Evolutionary conservation across 306 rosid species (phyloP).

Genomic region (Medicago lupulina): DNA sequence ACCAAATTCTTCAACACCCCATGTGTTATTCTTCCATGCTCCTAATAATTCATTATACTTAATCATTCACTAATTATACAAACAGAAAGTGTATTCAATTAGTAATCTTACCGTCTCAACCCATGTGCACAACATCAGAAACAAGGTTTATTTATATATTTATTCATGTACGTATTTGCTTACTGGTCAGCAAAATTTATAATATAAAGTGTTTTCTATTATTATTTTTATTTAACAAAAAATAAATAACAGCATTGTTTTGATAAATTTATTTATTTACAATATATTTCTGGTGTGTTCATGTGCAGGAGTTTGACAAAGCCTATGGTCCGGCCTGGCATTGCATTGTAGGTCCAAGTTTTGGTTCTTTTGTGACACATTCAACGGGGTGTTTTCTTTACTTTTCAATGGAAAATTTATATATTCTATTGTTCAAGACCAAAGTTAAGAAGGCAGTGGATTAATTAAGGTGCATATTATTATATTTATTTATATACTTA

Average conservation of each 20-base stretch:
- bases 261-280: conserved; percentile 14
- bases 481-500: not conserved
- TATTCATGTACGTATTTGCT: not conserved
- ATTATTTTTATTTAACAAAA: too few species aligned
- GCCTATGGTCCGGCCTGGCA: conserved; percentile 98
- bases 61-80: conserved; percentile 36
- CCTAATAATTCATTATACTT: conserved; percentile 30
- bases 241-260: not conserved
- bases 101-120: conserved; percentile 32
- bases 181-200: conserved; percentile 11
- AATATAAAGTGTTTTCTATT: too few species aligned
- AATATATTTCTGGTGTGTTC: conserved; percentile 32
- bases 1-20: conserved; percentile 55
- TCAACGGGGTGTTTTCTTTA: conserved; percentile 92
- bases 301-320: conserved; percentile 90
- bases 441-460: conserved; percentile 71
- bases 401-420: conserved; percentile 82
- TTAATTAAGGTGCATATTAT: conserved; percentile 49
- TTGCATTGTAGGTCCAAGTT: conserved; percentile 92
- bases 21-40: conserved; percentile 44
- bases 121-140: conserved; percentile 49
- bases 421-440: conserved; percentile 79
- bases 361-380: conserved; percentile 97
- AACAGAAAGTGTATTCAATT: conserved; percentile 3
- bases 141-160: conserved; percentile 6